These are phyloP conservation scores for Lentithecium fluviatile DNA, from an alignment of 495 filamentous ascomycete species.

Conservation along the genomic window DNA sequence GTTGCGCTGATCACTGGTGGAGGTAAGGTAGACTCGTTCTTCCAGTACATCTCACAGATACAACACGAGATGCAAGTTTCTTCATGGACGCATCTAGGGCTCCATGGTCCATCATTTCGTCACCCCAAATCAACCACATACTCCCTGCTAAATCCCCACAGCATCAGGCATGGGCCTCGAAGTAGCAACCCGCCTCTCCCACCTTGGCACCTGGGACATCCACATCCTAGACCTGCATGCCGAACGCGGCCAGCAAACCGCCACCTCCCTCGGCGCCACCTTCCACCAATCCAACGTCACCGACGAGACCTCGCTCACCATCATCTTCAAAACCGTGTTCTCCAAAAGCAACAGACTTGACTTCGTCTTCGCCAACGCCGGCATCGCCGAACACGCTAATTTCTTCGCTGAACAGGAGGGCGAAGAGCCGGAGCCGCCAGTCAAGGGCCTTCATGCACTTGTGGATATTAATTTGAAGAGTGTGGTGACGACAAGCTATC, in stretches of 20 bases:
- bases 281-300: constrained; percentile 38
- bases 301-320: constrained; percentile 26
- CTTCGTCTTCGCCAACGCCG: constrained; percentile 45
- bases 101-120: not conserved
- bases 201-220: constrained; percentile 29
- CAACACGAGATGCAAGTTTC: not conserved
- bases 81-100: not conserved
- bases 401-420: constrained; percentile 26
- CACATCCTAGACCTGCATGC: constrained; percentile 38
- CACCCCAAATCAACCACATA: too few species aligned
- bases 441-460: constrained; percentile 17
- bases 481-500: constrained; percentile 37
- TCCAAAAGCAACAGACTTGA: constrained; percentile 32
- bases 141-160: too few species aligned
- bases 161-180: constrained; percentile 43
- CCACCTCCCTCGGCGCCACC: constrained; percentile 18
- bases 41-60: too few species aligned
- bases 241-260: constrained; percentile 23
- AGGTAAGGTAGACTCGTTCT: constrained; percentile 21
- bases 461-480: constrained; percentile 40
- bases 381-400: constrained; percentile 38
- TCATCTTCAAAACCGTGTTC: constrained; percentile 35
- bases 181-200: constrained; percentile 34
- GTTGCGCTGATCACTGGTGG: constrained; percentile 38
- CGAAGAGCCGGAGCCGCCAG: constrained; percentile 21